These are phyloP conservation scores for Zelonia costaricensis DNA, from an alignment of 208 protist species.

Conservation along the genomic window DNA sequence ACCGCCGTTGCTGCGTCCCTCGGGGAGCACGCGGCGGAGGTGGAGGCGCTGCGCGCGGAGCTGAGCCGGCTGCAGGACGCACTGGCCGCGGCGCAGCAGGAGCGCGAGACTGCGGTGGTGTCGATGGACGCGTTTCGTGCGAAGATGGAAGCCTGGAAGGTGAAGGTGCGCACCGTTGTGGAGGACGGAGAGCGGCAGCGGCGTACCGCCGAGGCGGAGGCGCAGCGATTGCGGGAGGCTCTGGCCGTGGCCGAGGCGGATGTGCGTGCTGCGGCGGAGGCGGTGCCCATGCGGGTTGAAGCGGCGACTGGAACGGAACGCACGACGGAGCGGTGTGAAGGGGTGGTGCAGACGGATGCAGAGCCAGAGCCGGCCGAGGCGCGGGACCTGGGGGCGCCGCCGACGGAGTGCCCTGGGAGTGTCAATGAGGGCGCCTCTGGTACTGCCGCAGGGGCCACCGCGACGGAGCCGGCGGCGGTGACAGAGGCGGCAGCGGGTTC, in stretches of 20 bases:
- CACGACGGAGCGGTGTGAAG: background rate
- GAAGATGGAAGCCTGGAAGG: slow-evolving; percentile 29
- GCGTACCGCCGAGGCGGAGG: slow-evolving; percentile 6
- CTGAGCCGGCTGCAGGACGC: slow-evolving; percentile 18
- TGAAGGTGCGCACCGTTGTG: slow-evolving; percentile 23
- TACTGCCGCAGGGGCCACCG: too few species aligned
- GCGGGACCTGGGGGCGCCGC: background rate
- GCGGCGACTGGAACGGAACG: background rate
- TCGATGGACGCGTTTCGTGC: slow-evolving; percentile 10
- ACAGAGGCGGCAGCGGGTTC: too few species aligned
- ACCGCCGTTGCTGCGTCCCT: background rate
- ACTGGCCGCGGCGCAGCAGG: slow-evolving; percentile 12
- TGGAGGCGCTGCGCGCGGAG: slow-evolving; percentile 26
- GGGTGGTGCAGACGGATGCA: background rate
- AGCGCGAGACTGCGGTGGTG: slow-evolving; percentile 4
- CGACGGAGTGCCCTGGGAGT: too few species aligned
- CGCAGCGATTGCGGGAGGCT: background rate
- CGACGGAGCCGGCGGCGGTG: too few species aligned
- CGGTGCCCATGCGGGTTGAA: background rate
- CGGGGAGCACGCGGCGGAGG: background rate
- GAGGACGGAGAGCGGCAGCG: slow-evolving; percentile 25
- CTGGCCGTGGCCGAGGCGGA: slow-evolving; percentile 1
- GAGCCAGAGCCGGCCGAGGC: background rate
- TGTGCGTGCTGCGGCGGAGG: background rate
- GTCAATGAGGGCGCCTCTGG: too few species aligned